phyloP scores from a whole-genome alignment of 1,139 yeast genomes.

The Magnusiomyces suaveolens region DNA sequence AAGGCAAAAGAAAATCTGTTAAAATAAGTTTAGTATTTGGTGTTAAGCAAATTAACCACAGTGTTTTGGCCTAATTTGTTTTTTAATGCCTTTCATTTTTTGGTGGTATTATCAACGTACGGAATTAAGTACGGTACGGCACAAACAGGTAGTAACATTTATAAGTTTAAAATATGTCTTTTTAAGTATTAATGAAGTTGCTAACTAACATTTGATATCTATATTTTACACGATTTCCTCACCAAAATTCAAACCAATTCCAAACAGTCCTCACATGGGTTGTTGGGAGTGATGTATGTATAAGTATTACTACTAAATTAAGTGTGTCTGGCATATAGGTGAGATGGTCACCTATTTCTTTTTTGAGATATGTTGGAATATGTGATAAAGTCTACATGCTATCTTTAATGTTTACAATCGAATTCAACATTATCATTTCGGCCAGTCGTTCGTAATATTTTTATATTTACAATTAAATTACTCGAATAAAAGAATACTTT shows the following conservation, averaged over 20 bases:
- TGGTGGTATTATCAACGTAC: background rate
- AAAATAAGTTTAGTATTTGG: background rate
- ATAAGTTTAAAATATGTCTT: background rate
- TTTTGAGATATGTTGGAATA: background rate
- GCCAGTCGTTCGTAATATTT: too few species aligned
- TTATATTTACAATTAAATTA: too few species aligned
- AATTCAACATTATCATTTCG: too few species aligned
- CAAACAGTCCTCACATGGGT: background rate
- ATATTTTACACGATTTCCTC: background rate
- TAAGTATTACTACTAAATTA: background rate
- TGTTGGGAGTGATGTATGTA: background rate
- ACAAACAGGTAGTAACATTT: background rate
- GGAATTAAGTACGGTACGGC: background rate
- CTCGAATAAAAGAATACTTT: too few species aligned
- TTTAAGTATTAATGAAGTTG: too few species aligned
- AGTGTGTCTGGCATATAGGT: background rate
- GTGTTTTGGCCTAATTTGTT: too few species aligned
- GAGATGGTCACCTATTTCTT: background rate
- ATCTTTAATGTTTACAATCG: too few species aligned
- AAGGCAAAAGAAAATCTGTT: background rate
- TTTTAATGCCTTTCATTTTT: background rate
- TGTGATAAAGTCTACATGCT: background rate
- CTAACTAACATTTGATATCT: too few species aligned
- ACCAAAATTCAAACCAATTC: background rate
- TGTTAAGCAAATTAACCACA: background rate